Conservation (phyloP, 129 eudicot species). For the Heracleum sosnowskyi region DNA sequence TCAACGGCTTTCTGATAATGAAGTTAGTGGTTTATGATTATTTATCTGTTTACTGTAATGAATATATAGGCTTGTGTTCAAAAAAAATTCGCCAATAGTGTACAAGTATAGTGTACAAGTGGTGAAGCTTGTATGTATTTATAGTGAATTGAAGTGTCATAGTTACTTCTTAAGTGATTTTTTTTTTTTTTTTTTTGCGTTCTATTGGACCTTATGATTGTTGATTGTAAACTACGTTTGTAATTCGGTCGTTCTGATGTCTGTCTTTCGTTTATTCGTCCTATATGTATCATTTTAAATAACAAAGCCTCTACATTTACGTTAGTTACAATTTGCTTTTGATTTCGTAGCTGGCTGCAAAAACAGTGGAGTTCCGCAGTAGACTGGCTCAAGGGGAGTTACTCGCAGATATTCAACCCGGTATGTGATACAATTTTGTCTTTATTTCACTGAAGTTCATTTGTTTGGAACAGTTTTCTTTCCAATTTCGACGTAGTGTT, state of each 20-base stretch:
- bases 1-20: slow-evolving; percentile 68
- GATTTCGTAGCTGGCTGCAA: slow-evolving; percentile 55
- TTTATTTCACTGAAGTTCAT: slow-evolving; percentile 12
- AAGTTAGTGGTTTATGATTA: slow-evolving; percentile 37
- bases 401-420: slow-evolving; percentile 93
- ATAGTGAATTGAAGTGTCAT: background rate
- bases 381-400: slow-evolving; percentile 75
- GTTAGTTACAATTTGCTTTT: slow-evolving; percentile 4
- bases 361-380: slow-evolving; percentile 67
- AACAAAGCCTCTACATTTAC: background rate
- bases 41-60: background rate
- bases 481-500: background rate
- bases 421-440: slow-evolving; percentile 21
- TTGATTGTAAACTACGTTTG: background rate
- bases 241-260: background rate
- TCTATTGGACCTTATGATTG: background rate
- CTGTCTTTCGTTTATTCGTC: background rate
- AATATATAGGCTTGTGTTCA: background rate
- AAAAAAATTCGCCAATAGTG: no score
- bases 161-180: no score
- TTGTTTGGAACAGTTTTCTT: background rate
- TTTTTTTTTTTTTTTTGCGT: no score
- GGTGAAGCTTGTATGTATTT: background rate
- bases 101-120: background rate
- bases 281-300: background rate